Percentiles rank a stretch among this genome's conserved stretches.
Evolutionary conservation across 1,139 yeast species (phyloP).

Genomic region (Geotrichum europaeum): DNA sequence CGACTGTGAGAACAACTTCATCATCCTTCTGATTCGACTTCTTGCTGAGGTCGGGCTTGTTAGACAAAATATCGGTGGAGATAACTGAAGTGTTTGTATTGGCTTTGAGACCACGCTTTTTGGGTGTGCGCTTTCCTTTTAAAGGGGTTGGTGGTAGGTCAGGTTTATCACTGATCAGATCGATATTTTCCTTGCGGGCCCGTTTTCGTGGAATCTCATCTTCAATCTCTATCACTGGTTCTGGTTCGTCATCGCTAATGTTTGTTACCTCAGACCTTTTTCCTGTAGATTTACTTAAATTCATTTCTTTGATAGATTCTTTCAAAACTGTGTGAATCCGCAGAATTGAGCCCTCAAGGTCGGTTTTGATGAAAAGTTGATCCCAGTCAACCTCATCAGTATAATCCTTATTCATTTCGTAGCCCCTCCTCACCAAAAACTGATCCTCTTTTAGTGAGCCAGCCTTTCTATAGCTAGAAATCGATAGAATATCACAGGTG

Average conservation of each 20-base stretch:
- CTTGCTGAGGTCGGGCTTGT: background rate
- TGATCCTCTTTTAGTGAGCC: background rate
- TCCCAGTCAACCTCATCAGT: conserved; percentile 6
- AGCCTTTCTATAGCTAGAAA: background rate
- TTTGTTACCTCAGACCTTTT: background rate
- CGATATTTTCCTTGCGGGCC: background rate
- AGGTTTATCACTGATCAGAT: background rate
- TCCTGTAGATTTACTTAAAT: background rate
- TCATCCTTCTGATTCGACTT: background rate
- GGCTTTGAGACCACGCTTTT: background rate
- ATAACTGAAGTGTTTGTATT: background rate
- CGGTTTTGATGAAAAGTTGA: background rate
- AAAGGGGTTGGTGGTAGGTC: conserved; percentile 1
- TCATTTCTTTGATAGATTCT: background rate
- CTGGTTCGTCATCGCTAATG: background rate
- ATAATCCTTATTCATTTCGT: background rate
- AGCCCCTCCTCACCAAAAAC: conserved; percentile 14
- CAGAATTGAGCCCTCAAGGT: background rate
- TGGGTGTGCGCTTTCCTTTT: background rate
- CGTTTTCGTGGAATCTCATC: background rate
- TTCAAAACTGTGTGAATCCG: background rate
- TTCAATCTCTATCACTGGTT: background rate
- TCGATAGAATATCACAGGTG: conserved; percentile 19
- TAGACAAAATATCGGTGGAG: background rate
- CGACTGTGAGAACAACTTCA: background rate